Conservation (phyloP, 1,284 basidiomycete species). For the Cronartium ribicola region DNA sequence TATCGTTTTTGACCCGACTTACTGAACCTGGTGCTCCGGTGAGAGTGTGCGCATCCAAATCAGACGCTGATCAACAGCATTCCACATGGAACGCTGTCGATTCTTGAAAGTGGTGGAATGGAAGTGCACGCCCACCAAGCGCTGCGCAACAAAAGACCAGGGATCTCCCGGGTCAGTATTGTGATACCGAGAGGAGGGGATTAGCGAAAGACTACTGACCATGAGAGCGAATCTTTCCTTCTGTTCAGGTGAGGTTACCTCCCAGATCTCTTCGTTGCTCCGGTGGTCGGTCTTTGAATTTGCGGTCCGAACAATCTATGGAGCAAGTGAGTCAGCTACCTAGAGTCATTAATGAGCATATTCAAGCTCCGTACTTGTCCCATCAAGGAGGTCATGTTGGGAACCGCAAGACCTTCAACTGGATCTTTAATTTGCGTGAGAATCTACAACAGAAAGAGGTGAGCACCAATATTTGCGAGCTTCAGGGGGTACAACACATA, state of each 20-base stretch:
- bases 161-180: no score
- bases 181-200: no score
- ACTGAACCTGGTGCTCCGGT: no score
- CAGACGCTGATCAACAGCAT: no score
- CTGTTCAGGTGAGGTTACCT: background rate
- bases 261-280: background rate
- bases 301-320: background rate
- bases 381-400: background rate
- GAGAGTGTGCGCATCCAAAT: no score
- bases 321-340: background rate
- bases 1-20: no score
- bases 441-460: background rate
- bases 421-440: slow-evolving; percentile 6
- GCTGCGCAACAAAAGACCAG: no score
- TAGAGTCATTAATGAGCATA: background rate
- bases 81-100: no score
- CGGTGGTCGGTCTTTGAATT: background rate
- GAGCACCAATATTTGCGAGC: background rate
- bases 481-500: background rate
- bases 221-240: background rate
- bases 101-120: no score
- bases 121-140: no score
- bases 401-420: background rate
- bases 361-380: background rate
- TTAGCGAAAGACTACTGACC: background rate